A percentile compares a stretch with the other conserved stretches of the same genome.
These are phyloP conservation scores for Crucibulum laeve DNA, from an alignment of 768 basidiomycete species.

Conservation along the genomic window DNA sequence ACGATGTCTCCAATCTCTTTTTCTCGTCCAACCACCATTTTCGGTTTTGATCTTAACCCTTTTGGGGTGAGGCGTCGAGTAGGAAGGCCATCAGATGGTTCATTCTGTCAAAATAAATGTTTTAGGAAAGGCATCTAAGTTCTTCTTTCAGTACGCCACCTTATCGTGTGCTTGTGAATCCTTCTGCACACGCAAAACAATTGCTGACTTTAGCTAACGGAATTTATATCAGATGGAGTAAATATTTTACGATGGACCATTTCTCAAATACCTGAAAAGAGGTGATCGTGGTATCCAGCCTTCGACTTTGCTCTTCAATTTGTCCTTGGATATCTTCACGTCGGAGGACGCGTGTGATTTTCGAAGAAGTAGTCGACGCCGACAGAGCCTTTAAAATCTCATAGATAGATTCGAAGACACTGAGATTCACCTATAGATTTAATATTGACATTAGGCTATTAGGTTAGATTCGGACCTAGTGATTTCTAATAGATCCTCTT, in stretches of 20 bases:
- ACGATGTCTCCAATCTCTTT: conserved; percentile 17
- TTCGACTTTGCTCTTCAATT: conserved; percentile 18
- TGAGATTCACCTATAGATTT: conserved; percentile 3
- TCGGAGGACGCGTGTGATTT: conserved; percentile 12
- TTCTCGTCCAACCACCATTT: conserved; percentile 21
- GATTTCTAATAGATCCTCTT: conserved; percentile 15
- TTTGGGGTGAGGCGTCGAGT: background rate
- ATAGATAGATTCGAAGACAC: conserved; percentile 17
- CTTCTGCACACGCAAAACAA: too few species aligned
- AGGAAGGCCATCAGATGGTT: too few species aligned
- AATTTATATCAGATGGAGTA: too few species aligned
- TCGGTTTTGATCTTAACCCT: conserved; percentile 14
- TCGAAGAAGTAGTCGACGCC: conserved; percentile 8
- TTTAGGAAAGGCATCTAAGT: too few species aligned
- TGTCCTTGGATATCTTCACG: conserved; percentile 14
- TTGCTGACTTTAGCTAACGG: too few species aligned
- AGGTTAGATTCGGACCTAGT: conserved; percentile 10
- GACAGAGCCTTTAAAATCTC: conserved; percentile 10
- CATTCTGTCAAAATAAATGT: too few species aligned
- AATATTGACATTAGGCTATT: background rate
- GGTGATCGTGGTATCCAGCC: conserved; percentile 20
- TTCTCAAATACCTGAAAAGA: conserved; percentile 21
- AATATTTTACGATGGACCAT: too few species aligned
- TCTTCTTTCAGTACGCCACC: too few species aligned
- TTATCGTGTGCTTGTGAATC: too few species aligned